Conservation (phyloP, 495 filamentous ascomycete genomes). For the Neurospora terricola region DNA sequence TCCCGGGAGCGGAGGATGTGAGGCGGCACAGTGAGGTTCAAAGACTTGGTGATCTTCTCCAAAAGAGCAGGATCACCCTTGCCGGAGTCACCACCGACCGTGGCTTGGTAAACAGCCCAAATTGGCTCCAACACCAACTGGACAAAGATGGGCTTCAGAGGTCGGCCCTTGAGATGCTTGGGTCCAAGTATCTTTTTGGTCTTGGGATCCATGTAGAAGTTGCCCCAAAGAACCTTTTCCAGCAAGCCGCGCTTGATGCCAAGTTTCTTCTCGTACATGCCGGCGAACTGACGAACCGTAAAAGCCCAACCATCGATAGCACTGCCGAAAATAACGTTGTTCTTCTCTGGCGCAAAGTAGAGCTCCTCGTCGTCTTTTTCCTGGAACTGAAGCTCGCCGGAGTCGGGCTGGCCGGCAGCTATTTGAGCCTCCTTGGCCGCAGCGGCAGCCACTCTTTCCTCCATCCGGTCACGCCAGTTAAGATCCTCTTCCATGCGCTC, state of each 20-base stretch:
- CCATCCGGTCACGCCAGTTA: slow-evolving; percentile 88
- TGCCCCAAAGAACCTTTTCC: slow-evolving; percentile 95
- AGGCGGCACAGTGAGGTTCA: slow-evolving; percentile 71
- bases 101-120: slow-evolving; percentile 94
- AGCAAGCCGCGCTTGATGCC: slow-evolving; percentile 85
- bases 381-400: slow-evolving; percentile 60
- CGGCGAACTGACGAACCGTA: slow-evolving; percentile 87
- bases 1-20: slow-evolving; percentile 82
- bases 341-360: slow-evolving; percentile 96
- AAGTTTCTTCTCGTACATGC: slow-evolving; percentile 90
- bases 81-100: slow-evolving; percentile 66
- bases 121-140: slow-evolving; percentile 93
- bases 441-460: slow-evolving; percentile 62
- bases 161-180: slow-evolving; percentile 87
- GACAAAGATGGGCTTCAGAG: slow-evolving; percentile 94
- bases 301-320: slow-evolving; percentile 98
- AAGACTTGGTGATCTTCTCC: slow-evolving; percentile 90
- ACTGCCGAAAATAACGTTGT: slow-evolving; percentile 98
- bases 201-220: slow-evolving; percentile 94
- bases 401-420: slow-evolving; percentile 39
- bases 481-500: slow-evolving; percentile 98
- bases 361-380: slow-evolving; percentile 94
- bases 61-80: slow-evolving; percentile 77
- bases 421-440: slow-evolving; percentile 38
- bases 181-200: slow-evolving; percentile 83